Percentiles rank a stretch among this genome's conserved stretches.
Evolutionary conservation across 148 eudicot species (phyloP).

Genomic region (Selenicereus undatus): DNA sequence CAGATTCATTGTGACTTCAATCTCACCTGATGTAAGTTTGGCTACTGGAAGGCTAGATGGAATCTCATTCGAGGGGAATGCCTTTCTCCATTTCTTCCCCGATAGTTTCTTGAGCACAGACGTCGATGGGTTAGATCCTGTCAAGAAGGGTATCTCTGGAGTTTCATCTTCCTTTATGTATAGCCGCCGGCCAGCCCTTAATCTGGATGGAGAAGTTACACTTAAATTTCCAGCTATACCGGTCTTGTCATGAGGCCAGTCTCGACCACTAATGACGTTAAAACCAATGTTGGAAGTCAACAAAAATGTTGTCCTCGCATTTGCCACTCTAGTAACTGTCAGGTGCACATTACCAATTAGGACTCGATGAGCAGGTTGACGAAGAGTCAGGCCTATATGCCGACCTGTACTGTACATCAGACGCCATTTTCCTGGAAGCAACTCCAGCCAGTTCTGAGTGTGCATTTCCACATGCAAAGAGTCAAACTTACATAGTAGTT

Average conservation of each 20-base stretch:
- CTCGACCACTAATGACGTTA: conserved; percentile 45
- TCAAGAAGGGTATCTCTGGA: conserved; percentile 23
- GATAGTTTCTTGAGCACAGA: conserved; percentile 49
- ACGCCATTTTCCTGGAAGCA: conserved; percentile 95
- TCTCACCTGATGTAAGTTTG: conserved; percentile 53
- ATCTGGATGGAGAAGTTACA: conserved; percentile 41
- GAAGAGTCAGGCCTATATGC: conserved; percentile 79
- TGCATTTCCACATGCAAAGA: not conserved
- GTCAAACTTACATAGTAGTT: not conserved
- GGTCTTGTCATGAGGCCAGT: conserved; percentile 83
- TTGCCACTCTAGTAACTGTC: conserved; percentile 34
- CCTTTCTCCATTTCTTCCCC: conserved; percentile 71
- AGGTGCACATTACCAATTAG: conserved; percentile 66
- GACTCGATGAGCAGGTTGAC: conserved; percentile 70
- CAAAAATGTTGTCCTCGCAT: conserved; percentile 43
- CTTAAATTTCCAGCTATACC: conserved; percentile 55
- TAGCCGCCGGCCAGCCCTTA: conserved; percentile 73
- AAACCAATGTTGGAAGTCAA: conserved; percentile 55
- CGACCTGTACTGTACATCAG: conserved; percentile 73
- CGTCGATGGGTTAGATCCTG: conserved; percentile 27
- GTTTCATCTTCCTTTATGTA: conserved; percentile 54
- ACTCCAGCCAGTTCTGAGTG: conserved; percentile 68
- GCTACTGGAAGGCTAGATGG: conserved; percentile 90
- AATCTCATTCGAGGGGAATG: conserved; percentile 61
- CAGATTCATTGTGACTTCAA: conserved; percentile 54